Conservation (phyloP, 2,329 filamentous ascomycete genomes). For the Exophiala mesophila region DNA sequence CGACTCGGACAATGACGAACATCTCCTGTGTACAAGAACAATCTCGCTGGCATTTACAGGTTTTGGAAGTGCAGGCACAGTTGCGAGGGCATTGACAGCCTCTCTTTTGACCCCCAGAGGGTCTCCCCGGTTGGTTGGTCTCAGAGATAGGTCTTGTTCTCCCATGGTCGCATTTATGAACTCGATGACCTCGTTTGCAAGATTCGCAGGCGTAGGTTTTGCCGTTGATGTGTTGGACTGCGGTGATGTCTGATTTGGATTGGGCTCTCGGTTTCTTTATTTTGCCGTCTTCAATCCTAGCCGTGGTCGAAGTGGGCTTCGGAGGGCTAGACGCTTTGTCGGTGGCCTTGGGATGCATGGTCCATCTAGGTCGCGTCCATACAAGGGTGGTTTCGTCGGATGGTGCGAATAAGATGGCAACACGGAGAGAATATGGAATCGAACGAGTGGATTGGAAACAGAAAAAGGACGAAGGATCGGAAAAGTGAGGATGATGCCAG, state of each 20-base stretch:
- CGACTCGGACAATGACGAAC: conserved; percentile 22
- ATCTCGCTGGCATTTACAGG: conserved; percentile 24
- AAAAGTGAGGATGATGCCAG: no score
- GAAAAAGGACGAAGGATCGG: no score
- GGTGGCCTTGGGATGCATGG: conserved; percentile 10
- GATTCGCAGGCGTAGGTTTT: conserved; percentile 26
- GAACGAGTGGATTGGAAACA: no score
- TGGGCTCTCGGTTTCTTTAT: conserved; percentile 13
- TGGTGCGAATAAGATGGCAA: not conserved
- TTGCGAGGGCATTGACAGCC: conserved; percentile 24
- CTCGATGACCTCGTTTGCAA: conserved; percentile 26
- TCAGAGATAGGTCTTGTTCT: conserved; percentile 22
- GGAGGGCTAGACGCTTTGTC: conserved; percentile 15
- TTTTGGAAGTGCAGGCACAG: conserved; percentile 24
- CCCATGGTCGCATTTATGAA: conserved; percentile 26
- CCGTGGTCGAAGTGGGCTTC: conserved; percentile 5
- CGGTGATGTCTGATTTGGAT: conserved; percentile 12
- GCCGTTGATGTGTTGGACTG: conserved; percentile 24
- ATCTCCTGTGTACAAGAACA: conserved; percentile 24
- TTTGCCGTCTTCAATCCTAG: conserved; percentile 19
- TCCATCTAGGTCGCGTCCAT: not conserved
- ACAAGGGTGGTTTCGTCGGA: not conserved
- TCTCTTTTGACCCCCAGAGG: conserved; percentile 23
- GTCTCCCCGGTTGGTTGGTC: conserved; percentile 25
- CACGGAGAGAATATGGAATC: not conserved